Base-by-base conservation (phyloP, 306 rosid species). In the Vigna nakashimae region DNA sequence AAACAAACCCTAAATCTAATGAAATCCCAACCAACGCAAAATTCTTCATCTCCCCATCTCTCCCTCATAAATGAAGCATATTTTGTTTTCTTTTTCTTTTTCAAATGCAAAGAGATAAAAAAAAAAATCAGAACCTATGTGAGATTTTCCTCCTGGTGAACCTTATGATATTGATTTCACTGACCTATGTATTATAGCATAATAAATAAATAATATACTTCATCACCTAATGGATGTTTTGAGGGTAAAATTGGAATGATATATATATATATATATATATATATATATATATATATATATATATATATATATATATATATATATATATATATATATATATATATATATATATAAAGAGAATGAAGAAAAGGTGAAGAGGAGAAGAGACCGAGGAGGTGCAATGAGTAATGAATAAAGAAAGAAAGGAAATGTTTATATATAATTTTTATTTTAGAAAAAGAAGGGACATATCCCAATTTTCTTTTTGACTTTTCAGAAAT, bases 111-210 rank as follows among this genome's bases (percentile, higher is more conserved):
- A 65, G 64, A 48, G 9, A 76, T 2, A 40, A 7, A 40, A 43
- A 40, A 43, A 66, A 65, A 59, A 74, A n/a, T 42, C 79, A 84
- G 69, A 67, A 70, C 75, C 78, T 22, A 49, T 79, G 46, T 76
- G 73, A 79, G 82, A 77, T 85, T 83, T 86, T 62, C 68, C 80
- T 34, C 80, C 42, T 78, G 68, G 36, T 77, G 82, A 75, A 67
- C 70, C 84, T 13, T 77, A 84, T 81, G 88, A 84, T 26, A 53
- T 84, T 83, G 51, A 83, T 83, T 82, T 52, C 80, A 83, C 80
- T 76, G 84, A 42, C 79, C 86, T 84, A 80, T 71, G n/a, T 45
- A 79, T 76, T 74, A 75, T 53, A 55, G 9, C 58, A 70, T 73
- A 46, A 72, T 69, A 67, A 26, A 72, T 80, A 4, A 63, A 48